phyloP scores from a whole-genome alignment of 306 rosid genomes.

The Lathyrus aphaca region DNA sequence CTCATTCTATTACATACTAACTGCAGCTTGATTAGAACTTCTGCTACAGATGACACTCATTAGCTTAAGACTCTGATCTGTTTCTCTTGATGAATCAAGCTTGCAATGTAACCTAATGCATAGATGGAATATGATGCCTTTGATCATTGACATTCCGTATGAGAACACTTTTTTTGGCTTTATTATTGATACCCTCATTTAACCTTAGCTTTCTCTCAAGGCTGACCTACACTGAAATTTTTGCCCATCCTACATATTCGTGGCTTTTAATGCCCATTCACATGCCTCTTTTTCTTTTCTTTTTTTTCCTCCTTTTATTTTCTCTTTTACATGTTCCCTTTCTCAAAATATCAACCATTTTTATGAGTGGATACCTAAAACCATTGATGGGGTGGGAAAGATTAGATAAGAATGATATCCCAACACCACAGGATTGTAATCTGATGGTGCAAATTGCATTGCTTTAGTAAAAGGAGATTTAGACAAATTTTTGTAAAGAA shows the following conservation, averaged over 20 bases:
- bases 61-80: constrained; percentile 1
- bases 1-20: too few relatives aligned
- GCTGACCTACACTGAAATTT: constrained; percentile 52
- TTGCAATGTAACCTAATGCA: constrained; percentile 12
- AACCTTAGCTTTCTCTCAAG: constrained; percentile 51
- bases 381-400: constrained; percentile 48
- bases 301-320: constrained; percentile 43
- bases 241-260: constrained; percentile 48
- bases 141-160: constrained; percentile 54
- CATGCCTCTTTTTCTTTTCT: constrained; percentile 53
- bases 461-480: constrained; percentile 56
- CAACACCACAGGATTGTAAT: constrained; percentile 44
- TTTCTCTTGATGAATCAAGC: constrained; percentile 18
- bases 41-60: background rate
- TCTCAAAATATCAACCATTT: constrained; percentile 53
- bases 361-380: constrained; percentile 47
- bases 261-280: constrained; percentile 53
- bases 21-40: background rate
- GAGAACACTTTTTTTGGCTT: constrained; percentile 49
- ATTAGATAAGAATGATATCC: constrained; percentile 38
- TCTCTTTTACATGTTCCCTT: constrained; percentile 44
- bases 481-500: constrained; percentile 52
- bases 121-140: constrained; percentile 47
- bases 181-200: constrained; percentile 55
- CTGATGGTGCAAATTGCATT: constrained; percentile 46